These are phyloP conservation scores for Scutellaria barbata DNA, from an alignment of 257 asterid species.

Conservation along the genomic window DNA sequence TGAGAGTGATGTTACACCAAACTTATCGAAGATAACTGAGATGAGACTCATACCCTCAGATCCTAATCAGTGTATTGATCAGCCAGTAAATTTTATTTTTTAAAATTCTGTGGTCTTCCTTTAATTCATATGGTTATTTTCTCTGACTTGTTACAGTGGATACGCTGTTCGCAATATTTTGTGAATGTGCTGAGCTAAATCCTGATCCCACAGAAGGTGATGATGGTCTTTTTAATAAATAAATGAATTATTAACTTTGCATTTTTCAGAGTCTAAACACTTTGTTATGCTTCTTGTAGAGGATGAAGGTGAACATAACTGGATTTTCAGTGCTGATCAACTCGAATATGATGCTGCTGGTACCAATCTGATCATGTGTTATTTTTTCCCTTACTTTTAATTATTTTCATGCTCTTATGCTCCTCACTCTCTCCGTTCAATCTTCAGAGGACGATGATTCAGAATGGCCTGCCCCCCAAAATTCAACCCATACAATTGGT, in stretches of 20 bases:
- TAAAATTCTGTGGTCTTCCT: neutral
- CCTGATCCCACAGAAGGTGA: conserved; percentile 81
- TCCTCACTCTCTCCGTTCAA: neutral
- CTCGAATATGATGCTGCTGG: conserved; percentile 58
- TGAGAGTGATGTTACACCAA: conserved; percentile 51
- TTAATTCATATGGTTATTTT: conserved; percentile 6
- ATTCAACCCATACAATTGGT: conserved; percentile 65
- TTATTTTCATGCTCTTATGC: conserved; percentile 16
- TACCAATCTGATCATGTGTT: conserved; percentile 22
- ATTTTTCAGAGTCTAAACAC: conserved; percentile 5
- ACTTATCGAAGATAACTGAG: conserved; percentile 76
- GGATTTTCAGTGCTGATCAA: conserved; percentile 89
- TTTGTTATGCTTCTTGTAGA: conserved; percentile 43
- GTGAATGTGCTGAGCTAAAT: conserved; percentile 98
- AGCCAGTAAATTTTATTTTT: neutral
- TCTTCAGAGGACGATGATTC: conserved; percentile 58
- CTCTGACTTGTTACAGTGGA: conserved; percentile 63
- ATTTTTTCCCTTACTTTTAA: conserved; percentile 7
- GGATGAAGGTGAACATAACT: conserved; percentile 71
- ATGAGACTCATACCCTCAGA: conserved; percentile 93
- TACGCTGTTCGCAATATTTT: conserved; percentile 68
- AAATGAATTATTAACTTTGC: neutral
- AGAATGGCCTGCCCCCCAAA: conserved; percentile 53
- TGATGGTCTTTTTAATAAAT: conserved; percentile 20
- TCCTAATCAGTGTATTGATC: conserved; percentile 62